Conservation (phyloP, 441 rosid genomes). For the Pelargonium fulgidum region DNA sequence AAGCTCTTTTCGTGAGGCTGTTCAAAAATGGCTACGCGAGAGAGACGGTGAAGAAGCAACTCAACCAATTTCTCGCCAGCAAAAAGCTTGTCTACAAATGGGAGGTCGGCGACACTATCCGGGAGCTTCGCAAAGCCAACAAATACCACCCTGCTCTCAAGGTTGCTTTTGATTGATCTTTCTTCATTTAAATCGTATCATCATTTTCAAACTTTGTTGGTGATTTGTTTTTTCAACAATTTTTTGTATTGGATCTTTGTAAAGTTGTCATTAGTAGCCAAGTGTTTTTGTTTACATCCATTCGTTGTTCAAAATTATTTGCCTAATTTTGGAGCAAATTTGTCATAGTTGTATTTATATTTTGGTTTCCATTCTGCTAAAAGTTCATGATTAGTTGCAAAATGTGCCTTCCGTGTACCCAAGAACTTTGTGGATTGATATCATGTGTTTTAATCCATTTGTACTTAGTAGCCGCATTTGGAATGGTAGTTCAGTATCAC, state of each 20-base stretch:
- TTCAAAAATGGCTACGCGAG: constrained; percentile 72
- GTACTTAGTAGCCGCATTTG: too few relatives aligned
- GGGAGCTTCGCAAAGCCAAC: constrained; percentile 66
- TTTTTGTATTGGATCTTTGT: background rate
- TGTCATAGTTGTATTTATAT: background rate
- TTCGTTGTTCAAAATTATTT: too few relatives aligned
- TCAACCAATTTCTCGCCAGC: constrained; percentile 72
- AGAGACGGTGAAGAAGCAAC: constrained; percentile 50
- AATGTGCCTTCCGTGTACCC: too few relatives aligned
- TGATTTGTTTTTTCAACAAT: background rate
- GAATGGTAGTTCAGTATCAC: too few relatives aligned
- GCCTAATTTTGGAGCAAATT: too few relatives aligned
- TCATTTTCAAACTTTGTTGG: background rate
- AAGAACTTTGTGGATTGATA: too few relatives aligned
- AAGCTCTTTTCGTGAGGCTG: constrained; percentile 58
- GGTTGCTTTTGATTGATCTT: constrained; percentile 31
- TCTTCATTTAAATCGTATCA: background rate
- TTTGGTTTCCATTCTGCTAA: background rate
- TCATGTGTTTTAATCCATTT: too few relatives aligned
- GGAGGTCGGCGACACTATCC: constrained; percentile 88
- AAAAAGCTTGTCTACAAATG: constrained; percentile 84
- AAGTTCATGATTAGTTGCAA: too few relatives aligned
- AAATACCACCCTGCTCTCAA: constrained; percentile 77
- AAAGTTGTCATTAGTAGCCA: background rate
- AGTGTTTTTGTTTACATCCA: background rate